These are phyloP conservation scores for Rhizopogon sp. DNA, from an alignment of 768 basidiomycete species.

Conservation along the genomic window DNA sequence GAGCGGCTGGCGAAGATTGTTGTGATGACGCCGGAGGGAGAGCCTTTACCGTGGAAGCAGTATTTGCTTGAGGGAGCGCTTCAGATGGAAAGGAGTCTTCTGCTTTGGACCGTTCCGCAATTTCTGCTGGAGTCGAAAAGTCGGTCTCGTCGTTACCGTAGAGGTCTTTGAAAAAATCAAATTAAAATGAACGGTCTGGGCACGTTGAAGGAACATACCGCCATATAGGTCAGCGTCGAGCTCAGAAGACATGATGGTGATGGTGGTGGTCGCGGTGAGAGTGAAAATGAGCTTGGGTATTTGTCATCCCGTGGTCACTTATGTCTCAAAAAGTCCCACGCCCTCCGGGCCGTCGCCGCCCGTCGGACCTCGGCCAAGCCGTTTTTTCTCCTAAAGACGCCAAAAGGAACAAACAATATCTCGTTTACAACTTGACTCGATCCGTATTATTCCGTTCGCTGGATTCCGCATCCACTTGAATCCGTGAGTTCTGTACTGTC, in stretches of 20 bases:
- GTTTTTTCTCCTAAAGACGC: background rate
- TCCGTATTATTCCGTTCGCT: background rate
- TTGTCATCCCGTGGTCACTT: slow-evolving; percentile 19
- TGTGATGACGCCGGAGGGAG: slow-evolving; percentile 15
- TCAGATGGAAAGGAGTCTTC: slow-evolving; percentile 24
- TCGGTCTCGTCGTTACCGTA: slow-evolving; percentile 63
- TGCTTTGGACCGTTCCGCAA: slow-evolving; percentile 26
- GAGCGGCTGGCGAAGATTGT: slow-evolving; percentile 7
- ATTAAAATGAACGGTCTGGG: background rate
- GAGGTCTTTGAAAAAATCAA: slow-evolving; percentile 38
- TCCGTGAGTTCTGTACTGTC: background rate
- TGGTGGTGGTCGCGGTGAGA: slow-evolving; percentile 32
- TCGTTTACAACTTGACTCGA: background rate
- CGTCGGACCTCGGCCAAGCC: background rate
- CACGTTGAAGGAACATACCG: slow-evolving; percentile 40
- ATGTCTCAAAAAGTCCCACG: slow-evolving; percentile 17
- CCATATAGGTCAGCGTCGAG: slow-evolving; percentile 89
- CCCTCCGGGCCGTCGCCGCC: slow-evolving; percentile 1
- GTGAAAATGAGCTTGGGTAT: slow-evolving; percentile 17
- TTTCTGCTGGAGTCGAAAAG: slow-evolving; percentile 43
- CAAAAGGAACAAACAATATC: background rate
- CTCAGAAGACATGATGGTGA: slow-evolving; percentile 44
- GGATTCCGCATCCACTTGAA: background rate
- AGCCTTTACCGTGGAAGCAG: slow-evolving; percentile 14
- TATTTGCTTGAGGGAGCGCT: slow-evolving; percentile 15